These are phyloP conservation scores for Butyriboletus loyo DNA, from an alignment of 768 basidiomycete species.

Conservation along the genomic window DNA sequence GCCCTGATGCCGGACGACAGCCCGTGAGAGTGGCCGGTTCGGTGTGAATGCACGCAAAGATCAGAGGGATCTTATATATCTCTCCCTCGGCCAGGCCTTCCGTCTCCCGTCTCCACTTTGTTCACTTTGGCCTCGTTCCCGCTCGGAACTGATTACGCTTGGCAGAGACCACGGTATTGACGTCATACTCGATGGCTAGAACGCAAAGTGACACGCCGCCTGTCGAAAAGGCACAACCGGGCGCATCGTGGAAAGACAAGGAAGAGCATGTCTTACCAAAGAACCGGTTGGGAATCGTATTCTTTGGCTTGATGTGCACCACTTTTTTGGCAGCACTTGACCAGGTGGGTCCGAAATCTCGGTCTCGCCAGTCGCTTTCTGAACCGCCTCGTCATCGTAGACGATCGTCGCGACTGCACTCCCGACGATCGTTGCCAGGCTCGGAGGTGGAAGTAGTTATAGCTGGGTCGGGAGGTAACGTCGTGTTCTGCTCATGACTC, in stretches of 20 bases:
- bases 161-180: background rate
- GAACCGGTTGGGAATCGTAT: constrained; percentile 23
- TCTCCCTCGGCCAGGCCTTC: no score
- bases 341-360: constrained; percentile 40
- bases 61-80: no score
- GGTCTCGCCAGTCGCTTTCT: background rate
- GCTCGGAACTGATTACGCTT: background rate
- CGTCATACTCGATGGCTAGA: constrained; percentile 5
- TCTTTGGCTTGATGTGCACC: constrained; percentile 31
- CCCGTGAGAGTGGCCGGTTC: no score
- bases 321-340: constrained; percentile 50
- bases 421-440: constrained; percentile 65
- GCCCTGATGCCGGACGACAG: no score
- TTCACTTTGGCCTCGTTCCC: no score
- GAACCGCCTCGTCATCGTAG: constrained; percentile 25
- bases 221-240: constrained; percentile 34
- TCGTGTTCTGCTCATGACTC: background rate
- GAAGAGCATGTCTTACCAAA: constrained; percentile 55
- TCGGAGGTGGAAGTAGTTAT: constrained; percentile 61
- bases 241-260: constrained; percentile 51
- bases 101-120: no score
- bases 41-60: no score
- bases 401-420: constrained; percentile 74
- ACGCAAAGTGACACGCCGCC: background rate
- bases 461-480: constrained; percentile 71